Evolutionary conservation across 768 basidiomycete species (phyloP).

Genomic region (Leccinellum albellum): DNA sequence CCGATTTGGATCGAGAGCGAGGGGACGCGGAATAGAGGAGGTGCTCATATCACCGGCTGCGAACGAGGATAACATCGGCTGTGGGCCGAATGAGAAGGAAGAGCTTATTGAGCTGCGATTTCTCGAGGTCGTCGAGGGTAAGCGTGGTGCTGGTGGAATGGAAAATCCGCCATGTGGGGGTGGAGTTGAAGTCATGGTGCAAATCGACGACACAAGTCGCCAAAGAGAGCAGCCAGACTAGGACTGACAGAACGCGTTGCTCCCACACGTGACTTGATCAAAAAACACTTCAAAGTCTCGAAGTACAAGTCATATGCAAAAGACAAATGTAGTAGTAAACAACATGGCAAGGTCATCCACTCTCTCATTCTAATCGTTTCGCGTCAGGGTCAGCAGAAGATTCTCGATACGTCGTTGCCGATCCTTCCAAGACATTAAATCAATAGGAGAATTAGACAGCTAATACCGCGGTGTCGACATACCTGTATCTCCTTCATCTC

Average conservation of each 20-base stretch:
- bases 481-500: constrained; percentile 86
- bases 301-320: too few species aligned
- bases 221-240: not conserved
- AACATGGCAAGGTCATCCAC: not conserved
- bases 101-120: constrained; percentile 69
- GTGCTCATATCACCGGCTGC: constrained; percentile 62
- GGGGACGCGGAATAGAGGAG: constrained; percentile 49
- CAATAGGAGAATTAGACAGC: constrained; percentile 1
- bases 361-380: constrained; percentile 51
- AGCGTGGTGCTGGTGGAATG: constrained; percentile 45
- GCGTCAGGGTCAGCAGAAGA: constrained; percentile 63
- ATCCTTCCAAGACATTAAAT: constrained; percentile 39
- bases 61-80: constrained; percentile 69
- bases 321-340: not conserved
- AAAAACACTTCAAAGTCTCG: too few species aligned
- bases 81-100: constrained; percentile 82
- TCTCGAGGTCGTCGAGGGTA: constrained; percentile 53
- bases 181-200: constrained; percentile 41
- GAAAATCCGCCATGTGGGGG: constrained; percentile 43
- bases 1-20: constrained; percentile 74
- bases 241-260: constrained; percentile 5
- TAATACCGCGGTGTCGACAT: constrained; percentile 11
- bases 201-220: not conserved
- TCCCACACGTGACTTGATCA: not conserved
- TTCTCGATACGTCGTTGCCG: constrained; percentile 78